These are phyloP conservation scores for Colletotrichum cordylinicola DNA, from an alignment of 2,329 filamentous ascomycete species.

Conservation along the genomic window DNA sequence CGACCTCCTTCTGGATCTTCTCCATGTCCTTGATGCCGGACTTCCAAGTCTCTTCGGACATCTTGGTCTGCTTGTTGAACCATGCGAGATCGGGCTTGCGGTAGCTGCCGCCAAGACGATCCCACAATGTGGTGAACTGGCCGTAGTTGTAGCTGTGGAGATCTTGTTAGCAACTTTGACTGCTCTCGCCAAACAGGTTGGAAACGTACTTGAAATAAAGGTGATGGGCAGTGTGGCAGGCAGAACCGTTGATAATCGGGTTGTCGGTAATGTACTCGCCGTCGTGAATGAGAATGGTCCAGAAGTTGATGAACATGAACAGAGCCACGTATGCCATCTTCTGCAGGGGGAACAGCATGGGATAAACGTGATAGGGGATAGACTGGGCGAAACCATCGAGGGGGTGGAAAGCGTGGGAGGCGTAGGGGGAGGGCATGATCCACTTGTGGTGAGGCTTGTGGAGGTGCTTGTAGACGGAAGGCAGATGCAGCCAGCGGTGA, in stretches of 20 bases:
- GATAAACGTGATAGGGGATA: slow-evolving; percentile 91
- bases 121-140: slow-evolving; percentile 79
- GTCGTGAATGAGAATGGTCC: slow-evolving; percentile 96
- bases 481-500: slow-evolving; percentile 85
- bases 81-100: slow-evolving; percentile 75
- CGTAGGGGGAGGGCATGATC: slow-evolving; percentile 97
- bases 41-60: slow-evolving; percentile 71
- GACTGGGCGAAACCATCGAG: slow-evolving; percentile 90
- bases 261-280: slow-evolving; percentile 93
- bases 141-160: slow-evolving; percentile 76
- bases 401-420: slow-evolving; percentile 93
- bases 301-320: slow-evolving; percentile 94
- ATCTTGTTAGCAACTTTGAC: not conserved
- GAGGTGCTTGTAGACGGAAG: slow-evolving; percentile 80
- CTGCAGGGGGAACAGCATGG: slow-evolving; percentile 90
- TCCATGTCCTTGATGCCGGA: slow-evolving; percentile 67
- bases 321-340: slow-evolving; percentile 87
- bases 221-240: slow-evolving; percentile 85
- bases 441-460: slow-evolving; percentile 99
- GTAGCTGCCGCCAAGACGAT: slow-evolving; percentile 75
- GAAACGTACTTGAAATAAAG: slow-evolving; percentile 39
- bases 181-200: too few relatives aligned
- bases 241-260: slow-evolving; percentile 91
- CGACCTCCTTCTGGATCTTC: slow-evolving; percentile 59
- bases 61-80: slow-evolving; percentile 74